These are phyloP conservation scores for Globomyces pollinis-pini DNA, from an alignment of 192 early-diverging fungal genomes.

Conservation along the genomic window DNA sequence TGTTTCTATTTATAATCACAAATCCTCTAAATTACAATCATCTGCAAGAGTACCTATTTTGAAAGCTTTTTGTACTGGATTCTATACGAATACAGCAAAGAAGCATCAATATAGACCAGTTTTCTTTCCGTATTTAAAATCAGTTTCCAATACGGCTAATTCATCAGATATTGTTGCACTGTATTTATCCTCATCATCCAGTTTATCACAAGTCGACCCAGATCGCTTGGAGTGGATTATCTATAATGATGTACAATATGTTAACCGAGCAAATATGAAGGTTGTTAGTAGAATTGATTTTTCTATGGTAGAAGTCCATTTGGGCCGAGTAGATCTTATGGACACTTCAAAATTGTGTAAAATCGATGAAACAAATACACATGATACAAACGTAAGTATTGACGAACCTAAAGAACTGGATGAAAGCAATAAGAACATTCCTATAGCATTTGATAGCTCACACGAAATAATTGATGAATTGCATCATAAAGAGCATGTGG, in stretches of 20 bases:
- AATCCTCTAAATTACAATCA: slow-evolving; percentile 1
- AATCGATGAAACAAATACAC: too few species aligned
- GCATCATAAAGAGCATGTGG: not conserved
- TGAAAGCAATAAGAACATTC: too few species aligned
- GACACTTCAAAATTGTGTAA: too few species aligned
- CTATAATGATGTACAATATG: slow-evolving; percentile 45
- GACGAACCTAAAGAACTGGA: too few species aligned
- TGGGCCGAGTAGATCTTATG: slow-evolving; percentile 21
- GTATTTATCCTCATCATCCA: not conserved
- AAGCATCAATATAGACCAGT: slow-evolving; percentile 27
- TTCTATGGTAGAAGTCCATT: slow-evolving; percentile 31
- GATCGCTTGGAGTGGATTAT: slow-evolving; percentile 39
- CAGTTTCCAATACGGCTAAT: not conserved
- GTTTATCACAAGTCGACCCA: not conserved
- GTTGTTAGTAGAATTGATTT: slow-evolving; percentile 35
- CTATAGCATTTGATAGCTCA: too few species aligned
- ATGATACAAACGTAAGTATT: too few species aligned
- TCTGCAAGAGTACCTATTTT: slow-evolving; percentile 24
- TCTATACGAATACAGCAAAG: slow-evolving; percentile 45
- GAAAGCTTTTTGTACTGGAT: slow-evolving; percentile 39
- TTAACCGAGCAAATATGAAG: slow-evolving; percentile 40
- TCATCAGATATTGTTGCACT: not conserved
- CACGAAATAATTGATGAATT: too few species aligned
- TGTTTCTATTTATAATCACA: not conserved
- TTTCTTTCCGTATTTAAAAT: slow-evolving; percentile 39